phyloP scores from a whole-genome alignment of 345 rosid genomes.

The Citrus maxima region DNA sequence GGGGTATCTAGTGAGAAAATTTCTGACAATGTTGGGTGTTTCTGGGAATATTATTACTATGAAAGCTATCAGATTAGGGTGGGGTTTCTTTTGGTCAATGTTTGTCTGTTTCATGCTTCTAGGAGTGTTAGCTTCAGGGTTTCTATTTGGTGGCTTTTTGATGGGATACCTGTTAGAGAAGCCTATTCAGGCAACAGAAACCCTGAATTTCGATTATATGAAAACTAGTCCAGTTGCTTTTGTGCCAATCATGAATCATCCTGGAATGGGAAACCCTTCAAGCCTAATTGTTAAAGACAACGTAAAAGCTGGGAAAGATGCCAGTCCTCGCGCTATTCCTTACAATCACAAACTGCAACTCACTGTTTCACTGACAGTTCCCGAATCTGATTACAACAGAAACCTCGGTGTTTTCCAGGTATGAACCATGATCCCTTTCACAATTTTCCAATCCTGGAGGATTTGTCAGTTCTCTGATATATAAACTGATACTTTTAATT shows the following conservation, averaged over 20 bases:
- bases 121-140: conserved; percentile 25
- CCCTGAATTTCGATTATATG: conserved; percentile 32
- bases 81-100: conserved; percentile 29
- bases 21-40: conserved; percentile 12
- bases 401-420: conserved; percentile 40
- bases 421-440: not conserved
- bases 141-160: conserved; percentile 21
- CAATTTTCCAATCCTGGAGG: not conserved
- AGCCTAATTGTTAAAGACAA: not conserved
- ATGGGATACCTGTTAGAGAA: conserved; percentile 21
- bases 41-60: not conserved
- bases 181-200: conserved; percentile 19
- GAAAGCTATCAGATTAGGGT: conserved; percentile 14
- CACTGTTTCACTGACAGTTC: conserved; percentile 26
- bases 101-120: conserved; percentile 21
- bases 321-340: conserved; percentile 19
- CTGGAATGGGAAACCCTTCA: not conserved
- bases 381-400: conserved; percentile 34
- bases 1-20: conserved; percentile 10
- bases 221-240: conserved; percentile 28
- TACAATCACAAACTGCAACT: conserved; percentile 27
- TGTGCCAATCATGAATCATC: conserved; percentile 11
- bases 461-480: not conserved
- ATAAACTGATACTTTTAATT: not conserved
- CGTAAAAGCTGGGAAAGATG: not conserved